These are phyloP conservation scores for Cryptococcus amylolentus DNA, from an alignment of 1,284 basidiomycete species.

Conservation along the genomic window DNA sequence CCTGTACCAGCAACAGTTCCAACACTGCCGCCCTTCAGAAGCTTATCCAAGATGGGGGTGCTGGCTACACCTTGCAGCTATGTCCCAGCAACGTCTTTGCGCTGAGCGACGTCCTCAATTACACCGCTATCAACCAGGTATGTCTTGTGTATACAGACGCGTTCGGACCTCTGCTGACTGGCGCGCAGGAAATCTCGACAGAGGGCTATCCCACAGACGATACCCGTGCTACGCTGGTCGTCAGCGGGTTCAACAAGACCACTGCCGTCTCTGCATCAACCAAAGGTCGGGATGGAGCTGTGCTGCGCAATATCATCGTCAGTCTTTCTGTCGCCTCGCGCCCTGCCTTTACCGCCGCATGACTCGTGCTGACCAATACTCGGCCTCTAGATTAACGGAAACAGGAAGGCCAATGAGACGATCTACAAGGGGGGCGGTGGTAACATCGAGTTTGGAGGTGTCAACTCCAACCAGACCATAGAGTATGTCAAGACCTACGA, in stretches of 20 bases:
- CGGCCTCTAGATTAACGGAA: constrained; percentile 46
- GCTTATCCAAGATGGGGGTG: constrained; percentile 62
- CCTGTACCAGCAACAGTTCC: constrained; percentile 54
- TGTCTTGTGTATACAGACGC: constrained; percentile 3
- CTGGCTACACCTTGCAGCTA: constrained; percentile 62
- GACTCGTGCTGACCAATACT: not conserved
- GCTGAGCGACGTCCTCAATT: constrained; percentile 62
- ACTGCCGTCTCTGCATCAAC: constrained; percentile 67
- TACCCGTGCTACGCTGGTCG: constrained; percentile 56
- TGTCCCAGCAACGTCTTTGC: constrained; percentile 63
- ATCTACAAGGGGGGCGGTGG: constrained; percentile 34
- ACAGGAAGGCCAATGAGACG: constrained; percentile 34
- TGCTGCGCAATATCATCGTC: constrained; percentile 68
- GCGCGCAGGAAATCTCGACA: constrained; percentile 69
- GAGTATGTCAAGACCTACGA: constrained; percentile 41
- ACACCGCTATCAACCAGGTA: constrained; percentile 56
- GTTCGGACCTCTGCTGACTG: not conserved
- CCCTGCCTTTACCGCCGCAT: not conserved
- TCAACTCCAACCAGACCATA: constrained; percentile 39
- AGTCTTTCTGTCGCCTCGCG: constrained; percentile 2
- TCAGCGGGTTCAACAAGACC: constrained; percentile 58
- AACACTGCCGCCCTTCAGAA: constrained; percentile 64
- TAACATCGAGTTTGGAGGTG: constrained; percentile 49
- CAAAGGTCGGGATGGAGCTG: constrained; percentile 57
- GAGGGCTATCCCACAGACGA: constrained; percentile 63